Conservation (phyloP, 1,284 basidiomycete genomes). For the Uromyces viciae-fabae region DNA sequence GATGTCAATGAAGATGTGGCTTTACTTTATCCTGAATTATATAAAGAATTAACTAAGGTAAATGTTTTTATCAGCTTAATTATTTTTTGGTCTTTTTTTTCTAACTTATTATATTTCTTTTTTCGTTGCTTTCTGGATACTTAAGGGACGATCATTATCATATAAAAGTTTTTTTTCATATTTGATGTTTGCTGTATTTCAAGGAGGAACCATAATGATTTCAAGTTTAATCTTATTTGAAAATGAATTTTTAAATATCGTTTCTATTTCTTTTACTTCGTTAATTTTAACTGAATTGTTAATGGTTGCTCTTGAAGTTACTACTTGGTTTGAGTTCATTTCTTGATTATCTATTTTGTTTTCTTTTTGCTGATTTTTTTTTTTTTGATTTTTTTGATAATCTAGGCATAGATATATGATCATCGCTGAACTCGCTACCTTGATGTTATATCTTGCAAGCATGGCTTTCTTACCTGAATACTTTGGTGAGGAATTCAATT, state of each 20-base stretch:
- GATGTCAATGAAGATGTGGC: conserved; percentile 96
- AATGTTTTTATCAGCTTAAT: conserved; percentile 48
- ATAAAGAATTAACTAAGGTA: conserved; percentile 94
- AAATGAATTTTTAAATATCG: conserved; percentile 95
- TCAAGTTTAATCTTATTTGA: conserved; percentile 93
- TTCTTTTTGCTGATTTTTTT: background rate
- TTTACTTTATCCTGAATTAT: conserved; percentile 91
- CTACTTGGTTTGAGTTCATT: conserved; percentile 67
- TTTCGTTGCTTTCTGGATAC: background rate
- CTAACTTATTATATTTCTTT: background rate
- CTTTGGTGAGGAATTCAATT: conserved; percentile 67
- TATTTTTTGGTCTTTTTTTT: background rate
- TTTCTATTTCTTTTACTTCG: conserved; percentile 95
- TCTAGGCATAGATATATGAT: conserved; percentile 92
- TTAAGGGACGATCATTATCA: conserved; percentile 83
- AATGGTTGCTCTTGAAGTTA: conserved; percentile 97
- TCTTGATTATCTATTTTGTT: background rate
- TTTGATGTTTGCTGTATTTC: conserved; percentile 95
- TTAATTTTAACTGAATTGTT: conserved; percentile 94
- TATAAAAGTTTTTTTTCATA: conserved; percentile 98
- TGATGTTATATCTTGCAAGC: conserved; percentile 82
- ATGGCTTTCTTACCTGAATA: conserved; percentile 93
- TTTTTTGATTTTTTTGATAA: background rate
- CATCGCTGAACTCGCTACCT: conserved; percentile 80
- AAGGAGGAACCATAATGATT: conserved; percentile 98